Percentiles rank a stretch among this genome's conserved stretches.
Conservation (phyloP, 177 flowering plant genomes). For the Viscum album region DNA sequence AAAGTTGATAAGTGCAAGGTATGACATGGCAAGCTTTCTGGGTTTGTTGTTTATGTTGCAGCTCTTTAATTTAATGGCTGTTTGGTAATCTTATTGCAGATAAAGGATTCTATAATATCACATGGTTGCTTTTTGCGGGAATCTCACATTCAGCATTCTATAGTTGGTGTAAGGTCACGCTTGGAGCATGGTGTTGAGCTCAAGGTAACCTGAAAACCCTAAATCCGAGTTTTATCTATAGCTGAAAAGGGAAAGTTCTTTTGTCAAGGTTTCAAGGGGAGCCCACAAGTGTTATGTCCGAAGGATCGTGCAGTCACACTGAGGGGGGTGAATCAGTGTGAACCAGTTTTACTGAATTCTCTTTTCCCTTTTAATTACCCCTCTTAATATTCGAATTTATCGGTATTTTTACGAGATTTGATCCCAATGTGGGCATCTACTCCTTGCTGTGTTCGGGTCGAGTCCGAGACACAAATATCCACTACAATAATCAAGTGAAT, state of each 20-base stretch:
- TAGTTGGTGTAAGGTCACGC: conserved; percentile 88
- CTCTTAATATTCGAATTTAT: too few species aligned
- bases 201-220: conserved; percentile 28
- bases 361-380: too few species aligned
- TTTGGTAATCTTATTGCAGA: conserved; percentile 42
- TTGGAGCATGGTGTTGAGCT: conserved; percentile 75
- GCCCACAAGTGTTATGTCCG: too few species aligned
- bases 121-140: conserved; percentile 94
- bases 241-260: not conserved
- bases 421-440: too few species aligned
- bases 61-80: conserved; percentile 13
- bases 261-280: too few species aligned
- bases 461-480: too few species aligned
- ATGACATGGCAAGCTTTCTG: conserved; percentile 14
- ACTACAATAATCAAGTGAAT: too few species aligned
- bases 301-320: too few species aligned
- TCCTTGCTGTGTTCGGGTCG: too few species aligned
- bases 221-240: not conserved
- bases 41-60: conserved; percentile 1
- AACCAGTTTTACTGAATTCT: too few species aligned
- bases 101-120: conserved; percentile 72
- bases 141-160: conserved; percentile 64
- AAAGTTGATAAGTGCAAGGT: conserved; percentile 93
- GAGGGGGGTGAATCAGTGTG: too few species aligned
- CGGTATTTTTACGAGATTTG: too few species aligned